These are phyloP conservation scores for Hymenoscyphus infarciens DNA, from an alignment of 2,329 filamentous ascomycete species.

Conservation along the genomic window DNA sequence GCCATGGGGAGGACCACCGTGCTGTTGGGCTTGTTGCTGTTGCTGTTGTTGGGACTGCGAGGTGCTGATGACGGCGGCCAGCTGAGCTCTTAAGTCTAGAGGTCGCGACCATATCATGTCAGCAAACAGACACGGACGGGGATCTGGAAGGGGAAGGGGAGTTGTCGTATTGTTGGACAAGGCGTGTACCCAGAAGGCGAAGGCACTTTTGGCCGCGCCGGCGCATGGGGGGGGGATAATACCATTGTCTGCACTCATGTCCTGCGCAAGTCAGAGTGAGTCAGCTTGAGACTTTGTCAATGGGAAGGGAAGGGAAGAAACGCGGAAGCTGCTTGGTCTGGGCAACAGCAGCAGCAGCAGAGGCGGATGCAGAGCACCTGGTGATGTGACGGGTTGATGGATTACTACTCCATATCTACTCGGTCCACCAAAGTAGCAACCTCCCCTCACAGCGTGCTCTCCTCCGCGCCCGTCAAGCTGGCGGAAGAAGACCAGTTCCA, in stretches of 20 bases:
- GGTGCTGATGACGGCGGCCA: constrained; percentile 33
- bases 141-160: not conserved
- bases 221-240: constrained; percentile 17
- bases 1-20: constrained; percentile 29
- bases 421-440: not conserved
- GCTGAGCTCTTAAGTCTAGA: constrained; percentile 37
- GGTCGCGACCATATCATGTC: constrained; percentile 31
- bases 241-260: constrained; percentile 34
- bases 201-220: not conserved
- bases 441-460: not conserved
- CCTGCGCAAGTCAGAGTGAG: constrained; percentile 31
- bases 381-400: constrained; percentile 6
- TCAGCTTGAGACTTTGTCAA: constrained; percentile 24
- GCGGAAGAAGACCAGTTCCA: not conserved
- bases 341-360: not conserved
- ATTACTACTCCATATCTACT: constrained; percentile 5
- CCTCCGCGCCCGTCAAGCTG: not conserved
- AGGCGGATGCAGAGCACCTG: constrained; percentile 2
- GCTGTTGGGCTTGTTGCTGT: constrained; percentile 17
- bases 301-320: constrained; percentile 6
- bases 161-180: constrained; percentile 2
- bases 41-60: constrained; percentile 23
- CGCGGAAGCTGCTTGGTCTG: not conserved
- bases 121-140: constrained; percentile 24
- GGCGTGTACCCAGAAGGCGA: not conserved